Conservation (phyloP, 2,329 filamentous ascomycete species). For the Zymoseptoria ardabiliae region DNA sequence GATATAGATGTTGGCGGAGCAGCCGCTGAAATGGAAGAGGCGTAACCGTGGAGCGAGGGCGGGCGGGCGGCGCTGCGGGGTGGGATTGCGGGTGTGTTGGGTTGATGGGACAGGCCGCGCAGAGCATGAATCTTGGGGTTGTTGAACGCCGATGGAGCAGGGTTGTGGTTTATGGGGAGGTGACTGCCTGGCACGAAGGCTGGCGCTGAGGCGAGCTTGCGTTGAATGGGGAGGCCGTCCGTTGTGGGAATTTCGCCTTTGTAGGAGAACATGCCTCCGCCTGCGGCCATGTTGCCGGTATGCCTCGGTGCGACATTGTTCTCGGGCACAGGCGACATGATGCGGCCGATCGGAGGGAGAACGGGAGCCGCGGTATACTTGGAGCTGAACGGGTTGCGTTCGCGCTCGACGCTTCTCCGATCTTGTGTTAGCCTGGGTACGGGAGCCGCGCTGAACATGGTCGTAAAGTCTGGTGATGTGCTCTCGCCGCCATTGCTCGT, state of each 20-base stretch:
- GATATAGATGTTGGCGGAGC: background rate
- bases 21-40: background rate
- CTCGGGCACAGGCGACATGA: slow-evolving; percentile 23
- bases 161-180: background rate
- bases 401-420: background rate
- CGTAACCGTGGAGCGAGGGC: background rate
- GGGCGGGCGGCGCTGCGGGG: background rate
- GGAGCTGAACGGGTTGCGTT: background rate
- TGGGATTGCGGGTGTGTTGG: background rate
- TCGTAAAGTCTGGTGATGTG: background rate
- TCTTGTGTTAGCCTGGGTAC: background rate
- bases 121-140: background rate
- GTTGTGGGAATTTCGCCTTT: slow-evolving; percentile 20
- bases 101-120: background rate
- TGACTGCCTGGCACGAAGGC: background rate
- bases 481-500: background rate
- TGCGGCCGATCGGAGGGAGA: slow-evolving; percentile 3
- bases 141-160: background rate
- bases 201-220: background rate
- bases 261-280: slow-evolving; percentile 19
- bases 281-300: slow-evolving; percentile 9
- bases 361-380: background rate
- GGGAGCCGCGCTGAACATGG: background rate
- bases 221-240: slow-evolving; percentile 5
- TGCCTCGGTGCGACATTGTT: slow-evolving; percentile 12